Base-by-base conservation (phyloP, 176 grass and related monocot species). In the Aegilops longissima region DNA sequence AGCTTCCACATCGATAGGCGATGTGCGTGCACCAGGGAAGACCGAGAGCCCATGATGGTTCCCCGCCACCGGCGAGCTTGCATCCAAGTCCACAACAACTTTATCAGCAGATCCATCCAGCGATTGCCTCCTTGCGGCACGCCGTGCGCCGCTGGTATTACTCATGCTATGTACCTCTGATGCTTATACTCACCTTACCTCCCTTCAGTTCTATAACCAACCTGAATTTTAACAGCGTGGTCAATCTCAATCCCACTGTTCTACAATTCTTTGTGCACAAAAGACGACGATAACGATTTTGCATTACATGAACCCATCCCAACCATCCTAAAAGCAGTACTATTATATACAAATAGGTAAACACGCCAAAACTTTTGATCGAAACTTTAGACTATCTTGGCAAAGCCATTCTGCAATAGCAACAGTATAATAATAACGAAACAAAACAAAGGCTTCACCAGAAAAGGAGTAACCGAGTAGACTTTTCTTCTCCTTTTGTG, bases 1-100 rank as follows among this genome's bases (percentile, higher is more conserved):
- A 24, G 89, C 81, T 61, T 87, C 85, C 76, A 91, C 76, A 70
- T 91, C 81, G 9, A 91, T 91, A 24, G 89, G 85, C 2, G 85
- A 80, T 12, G 82, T n/a, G 23, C 35, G 76, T 2, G 76, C 89
- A 0, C 89, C 89, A 80, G 75, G 4, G 10, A n/a, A 68, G 73
- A 38, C 8, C 12, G 66, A 24, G 9, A 30, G 31, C 9, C 9
- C 74, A 21, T 1, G 44, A 67, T 0, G 13, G 34, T 47, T 90
- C 25, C 33, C 73, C 24, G 8, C 59, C 61, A 17, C 66, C 25
- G 67, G 80, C 44, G 85, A 62, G 61, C 67, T 84, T 33, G 68
- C 81, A 49, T 87, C 85, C 39, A 87, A 30, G 61, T 84, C 69
- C 49, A 91, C 89, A 14, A 87, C 70, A 24, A 84, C 47, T 68